A percentile compares a stretch with the other conserved stretches of the same genome.
Evolutionary conservation across 331 rosid species (phyloP).

Genomic region (Quercus lobata): DNA sequence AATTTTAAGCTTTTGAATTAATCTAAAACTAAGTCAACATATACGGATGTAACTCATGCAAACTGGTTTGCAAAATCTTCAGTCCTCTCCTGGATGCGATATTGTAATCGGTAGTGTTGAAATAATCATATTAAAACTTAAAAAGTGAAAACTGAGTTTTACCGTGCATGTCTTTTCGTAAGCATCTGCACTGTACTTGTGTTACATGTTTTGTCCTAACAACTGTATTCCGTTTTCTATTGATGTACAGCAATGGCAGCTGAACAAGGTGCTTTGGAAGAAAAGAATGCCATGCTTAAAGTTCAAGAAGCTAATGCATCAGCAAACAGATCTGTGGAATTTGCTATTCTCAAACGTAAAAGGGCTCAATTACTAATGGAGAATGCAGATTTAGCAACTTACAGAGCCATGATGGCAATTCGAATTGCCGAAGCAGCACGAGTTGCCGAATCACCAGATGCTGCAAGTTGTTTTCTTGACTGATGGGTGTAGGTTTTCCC

Average conservation of each 20-base stretch:
- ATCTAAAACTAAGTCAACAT: neutral
- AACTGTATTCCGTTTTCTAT: conserved; percentile 5
- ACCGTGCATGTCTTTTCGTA: neutral
- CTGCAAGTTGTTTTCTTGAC: conserved; percentile 54
- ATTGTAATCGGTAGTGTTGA: neutral
- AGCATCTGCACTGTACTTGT: conserved; percentile 1
- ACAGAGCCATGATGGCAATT: conserved; percentile 71
- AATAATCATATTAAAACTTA: neutral
- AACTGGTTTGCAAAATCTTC: neutral
- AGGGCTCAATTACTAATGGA: conserved; percentile 77
- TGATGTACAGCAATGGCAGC: conserved; percentile 49
- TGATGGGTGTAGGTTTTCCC: conserved; percentile 29
- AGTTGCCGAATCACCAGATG: conserved; percentile 43
- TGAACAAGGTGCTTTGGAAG: conserved; percentile 56
- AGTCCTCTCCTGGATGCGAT: neutral
- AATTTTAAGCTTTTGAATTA: neutral
- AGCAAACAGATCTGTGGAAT: conserved; percentile 44
- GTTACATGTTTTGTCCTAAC: neutral
- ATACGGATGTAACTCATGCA: neutral
- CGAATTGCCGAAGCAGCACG: conserved; percentile 78
- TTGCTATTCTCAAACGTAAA: conserved; percentile 62
- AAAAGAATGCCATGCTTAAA: conserved; percentile 36
- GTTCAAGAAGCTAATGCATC: conserved; percentile 60
- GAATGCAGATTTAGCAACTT: conserved; percentile 81
- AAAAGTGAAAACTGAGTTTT: neutral